These are phyloP conservation scores for Phytophthora ohioensis DNA, from an alignment of 352 stramenopile species.

Conservation along the genomic window DNA sequence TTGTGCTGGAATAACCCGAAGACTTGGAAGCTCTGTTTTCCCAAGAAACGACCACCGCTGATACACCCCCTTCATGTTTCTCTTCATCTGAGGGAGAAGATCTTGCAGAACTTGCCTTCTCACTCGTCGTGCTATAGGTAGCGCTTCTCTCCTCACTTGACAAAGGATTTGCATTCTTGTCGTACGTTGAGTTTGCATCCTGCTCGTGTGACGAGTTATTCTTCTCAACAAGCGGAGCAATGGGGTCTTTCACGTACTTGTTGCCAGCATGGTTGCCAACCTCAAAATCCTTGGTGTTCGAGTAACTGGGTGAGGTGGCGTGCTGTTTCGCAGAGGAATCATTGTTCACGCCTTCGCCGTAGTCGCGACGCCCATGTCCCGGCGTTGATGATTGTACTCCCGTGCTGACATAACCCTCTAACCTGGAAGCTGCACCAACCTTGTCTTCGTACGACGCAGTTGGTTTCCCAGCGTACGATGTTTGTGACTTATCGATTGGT, in stretches of 20 bases:
- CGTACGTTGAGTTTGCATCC: neutral
- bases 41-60: neutral
- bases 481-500: neutral
- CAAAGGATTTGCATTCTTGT: neutral
- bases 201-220: neutral
- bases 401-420: neutral
- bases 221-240: neutral
- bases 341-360: neutral
- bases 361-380: neutral
- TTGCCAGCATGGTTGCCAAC: neutral
- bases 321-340: neutral
- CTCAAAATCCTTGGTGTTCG: neutral
- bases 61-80: neutral
- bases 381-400: neutral
- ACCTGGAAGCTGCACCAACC: too few relatives aligned
- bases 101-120: neutral
- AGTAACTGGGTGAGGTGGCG: neutral
- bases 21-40: neutral
- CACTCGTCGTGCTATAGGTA: neutral
- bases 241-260: neutral
- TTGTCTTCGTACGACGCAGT: too few relatives aligned
- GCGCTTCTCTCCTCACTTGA: conserved; percentile 1
- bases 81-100: neutral
- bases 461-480: too few relatives aligned
- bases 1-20: neutral